These are phyloP conservation scores for Lasiodiplodia citricola DNA, from an alignment of 2,329 filamentous ascomycete genomes.

Conservation along the genomic window DNA sequence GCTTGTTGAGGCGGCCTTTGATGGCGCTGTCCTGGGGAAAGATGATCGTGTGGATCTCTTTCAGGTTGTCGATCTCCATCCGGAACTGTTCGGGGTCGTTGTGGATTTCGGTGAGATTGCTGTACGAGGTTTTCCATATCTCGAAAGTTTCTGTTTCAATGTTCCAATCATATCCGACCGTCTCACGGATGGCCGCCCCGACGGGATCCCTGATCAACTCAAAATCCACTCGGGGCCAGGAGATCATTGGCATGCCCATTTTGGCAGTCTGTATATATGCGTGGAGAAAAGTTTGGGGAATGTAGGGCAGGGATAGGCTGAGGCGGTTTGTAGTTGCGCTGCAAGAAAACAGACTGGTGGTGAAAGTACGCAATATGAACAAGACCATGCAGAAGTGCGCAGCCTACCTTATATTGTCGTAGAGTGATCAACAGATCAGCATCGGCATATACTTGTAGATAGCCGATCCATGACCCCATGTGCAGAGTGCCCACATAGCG, in stretches of 20 bases:
- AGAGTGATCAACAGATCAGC: slow-evolving; percentile 8
- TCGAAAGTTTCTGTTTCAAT: not conserved
- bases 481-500: not conserved
- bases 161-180: not conserved
- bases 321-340: no score
- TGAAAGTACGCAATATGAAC: no score
- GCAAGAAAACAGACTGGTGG: no score
- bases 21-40: not conserved
- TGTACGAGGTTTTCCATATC: not conserved
- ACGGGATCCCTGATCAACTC: not conserved
- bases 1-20: not conserved
- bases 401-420: no score
- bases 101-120: not conserved
- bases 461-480: not conserved
- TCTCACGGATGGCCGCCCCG: not conserved
- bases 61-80: not conserved
- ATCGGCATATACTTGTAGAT: not conserved
- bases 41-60: not conserved
- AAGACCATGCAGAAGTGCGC: no score
- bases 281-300: no score
- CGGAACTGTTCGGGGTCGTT: not conserved
- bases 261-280: no score
- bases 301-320: no score
- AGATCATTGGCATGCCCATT: not conserved
- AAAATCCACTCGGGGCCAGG: not conserved